Evolutionary conservation across 75 land plant genomes (phyloP).

Genomic region (Cunninghamia lanceolata): DNA sequence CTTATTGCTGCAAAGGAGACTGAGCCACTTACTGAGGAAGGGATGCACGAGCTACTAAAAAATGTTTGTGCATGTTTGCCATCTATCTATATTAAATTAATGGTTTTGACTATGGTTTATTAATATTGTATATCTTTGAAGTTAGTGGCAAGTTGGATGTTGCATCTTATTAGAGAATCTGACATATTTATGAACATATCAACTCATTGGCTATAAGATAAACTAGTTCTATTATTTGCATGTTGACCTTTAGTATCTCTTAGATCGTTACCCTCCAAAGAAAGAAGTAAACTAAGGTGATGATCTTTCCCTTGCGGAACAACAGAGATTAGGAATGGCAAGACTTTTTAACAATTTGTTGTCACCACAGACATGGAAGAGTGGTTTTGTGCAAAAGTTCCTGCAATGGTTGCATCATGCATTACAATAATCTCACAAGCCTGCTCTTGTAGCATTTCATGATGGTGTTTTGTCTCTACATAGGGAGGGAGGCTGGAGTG

Average conservation of each 20-base stretch:
- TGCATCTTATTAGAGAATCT: too few relatives aligned
- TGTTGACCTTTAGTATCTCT: conserved; percentile 95
- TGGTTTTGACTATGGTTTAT: too few relatives aligned
- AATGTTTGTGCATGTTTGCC: conserved; percentile 82
- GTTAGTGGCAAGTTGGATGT: too few relatives aligned
- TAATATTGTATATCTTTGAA: too few relatives aligned
- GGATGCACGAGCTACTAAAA: conserved; percentile 87
- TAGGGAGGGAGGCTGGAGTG: conserved; percentile 95
- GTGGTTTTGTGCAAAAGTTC: conserved; percentile 90
- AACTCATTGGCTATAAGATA: background rate
- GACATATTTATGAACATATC: too few relatives aligned
- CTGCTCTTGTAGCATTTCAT: conserved; percentile 98
- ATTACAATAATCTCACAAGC: conserved; percentile 98
- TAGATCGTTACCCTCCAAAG: conserved; percentile 88
- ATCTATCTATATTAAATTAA: too few relatives aligned
- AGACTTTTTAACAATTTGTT: conserved; percentile 94
- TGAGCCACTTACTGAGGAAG: conserved; percentile 66
- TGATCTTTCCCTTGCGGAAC: conserved; percentile 98
- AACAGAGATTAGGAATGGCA: conserved; percentile 97
- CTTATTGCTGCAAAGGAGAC: conserved; percentile 77
- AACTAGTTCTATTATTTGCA: conserved; percentile 9
- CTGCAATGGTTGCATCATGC: conserved; percentile 97
- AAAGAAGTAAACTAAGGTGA: conserved; percentile 96
- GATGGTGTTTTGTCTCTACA: conserved; percentile 93
- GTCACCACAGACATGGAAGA: conserved; percentile 99